Evolutionary conservation across 2,329 filamentous ascomycete genomes (phyloP), one percentile per base, ranked within the genome.

Genomic region (Cladophialophora exuberans): DNA sequence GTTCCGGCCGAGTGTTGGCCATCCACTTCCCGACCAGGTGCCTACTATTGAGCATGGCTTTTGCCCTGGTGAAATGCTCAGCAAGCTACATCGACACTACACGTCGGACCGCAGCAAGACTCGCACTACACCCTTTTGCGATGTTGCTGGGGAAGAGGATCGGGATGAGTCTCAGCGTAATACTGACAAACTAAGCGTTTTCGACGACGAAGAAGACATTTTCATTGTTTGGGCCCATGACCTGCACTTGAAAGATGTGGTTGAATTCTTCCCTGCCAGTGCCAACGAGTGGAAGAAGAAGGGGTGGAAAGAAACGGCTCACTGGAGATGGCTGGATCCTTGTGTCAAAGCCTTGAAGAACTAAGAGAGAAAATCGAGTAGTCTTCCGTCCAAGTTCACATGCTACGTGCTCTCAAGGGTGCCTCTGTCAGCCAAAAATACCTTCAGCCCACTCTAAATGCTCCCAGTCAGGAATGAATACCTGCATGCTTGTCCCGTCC

Each of bases 1-100:
- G 10, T 63, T 71, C 22, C 53, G 70, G 7, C 68, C 68, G 1
- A 65, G 59, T 2, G 39, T 56, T 41, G 57, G 63, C 26, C 6
- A 26, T 26, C 39, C 39, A 3, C 39, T 43, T 3, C 39, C 39
- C 22, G n/a, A n/a, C n/a, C n/a, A n/a, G n/a, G n/a, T n/a, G n/a
- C n/a, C n/a, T n/a, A n/a, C n/a, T n/a, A n/a, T 17, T n/a, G 10
- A 42, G 17, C 15, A 42, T 42, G 17, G 38, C 28, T 7, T 31
- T 13, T 31, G 7, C 28, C 13, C 28, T 31, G 13, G 6, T 31
- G 7, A 31, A 31, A 31, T 31, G 7, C 28, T 13, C 28, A 31
- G 7, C 13, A 31, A 31, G 7, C 13, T 13, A 31, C 28, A 31
- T 31, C 28, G 7, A 31, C 13, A 6, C 7, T 31, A 31, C 28